Base-by-base conservation (phyloP, 768 basidiomycete species). In the Kwoniella heveanensis region DNA sequence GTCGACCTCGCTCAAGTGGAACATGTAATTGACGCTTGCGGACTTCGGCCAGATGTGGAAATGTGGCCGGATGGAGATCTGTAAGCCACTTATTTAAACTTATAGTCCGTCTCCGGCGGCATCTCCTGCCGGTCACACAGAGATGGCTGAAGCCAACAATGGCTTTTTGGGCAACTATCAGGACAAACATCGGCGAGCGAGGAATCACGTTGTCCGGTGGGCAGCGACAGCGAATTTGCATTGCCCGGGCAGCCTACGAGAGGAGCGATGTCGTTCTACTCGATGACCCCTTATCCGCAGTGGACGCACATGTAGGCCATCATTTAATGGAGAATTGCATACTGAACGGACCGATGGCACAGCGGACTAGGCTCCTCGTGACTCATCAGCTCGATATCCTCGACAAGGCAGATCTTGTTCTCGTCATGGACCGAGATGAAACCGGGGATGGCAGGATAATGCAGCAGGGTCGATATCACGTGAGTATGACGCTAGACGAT, bases 171-270 rank as follows among this genome's bases (percentile, higher is more conserved):
- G 3, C 8, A 10, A 17, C 10, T 44, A 3, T 7, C 15, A 66
- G 58, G 9, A 74, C 91, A 1, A 90, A 91, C 80, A 89, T 94
- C 67, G 92, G 91, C 13, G 90, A 91, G 79, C 87, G 87, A 72
- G 90, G 90, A 0, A 77, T 82, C 56, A 79, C 76, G 1, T 67
- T 82, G 1, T 80, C 77, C 0, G 81, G 77, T 4, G 79, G 77
- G 12, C 80, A 80, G 50, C 66, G 72, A 24, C 73, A 74, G 37
- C 71, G 77, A 27, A 60, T 77, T 10, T 71, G 69, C 49, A 54
- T 80, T 12, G 77, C 76, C 19, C 60, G 78, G 5, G 72, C 78
- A 2, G 76, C 73, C 13, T 74, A 76, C 53, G 63, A 68, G 25
- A 55, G 54, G 25, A 57, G 61, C 19, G 74, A 77, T 12, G 64